phyloP scores from a whole-genome alignment of 768 basidiomycete genomes.

The Coprinellus aureogranulatus region DNA sequence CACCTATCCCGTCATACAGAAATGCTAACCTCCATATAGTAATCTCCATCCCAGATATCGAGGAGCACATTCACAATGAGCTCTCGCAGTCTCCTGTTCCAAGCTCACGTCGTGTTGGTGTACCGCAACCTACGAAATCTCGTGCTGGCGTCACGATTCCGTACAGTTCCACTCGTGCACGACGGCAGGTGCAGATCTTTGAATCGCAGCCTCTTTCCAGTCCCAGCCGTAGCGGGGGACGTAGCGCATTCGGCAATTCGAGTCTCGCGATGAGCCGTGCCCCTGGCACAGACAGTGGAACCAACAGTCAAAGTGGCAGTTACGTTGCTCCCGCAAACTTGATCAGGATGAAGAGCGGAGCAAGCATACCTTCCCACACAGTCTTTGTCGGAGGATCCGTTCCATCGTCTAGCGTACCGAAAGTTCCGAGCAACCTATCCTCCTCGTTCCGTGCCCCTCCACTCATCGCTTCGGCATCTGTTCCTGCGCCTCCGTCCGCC shows the following conservation, averaged over 20 bases:
- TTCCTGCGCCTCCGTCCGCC: slow-evolving; percentile 3
- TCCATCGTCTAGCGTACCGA: slow-evolving; percentile 39
- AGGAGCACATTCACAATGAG: slow-evolving; percentile 68
- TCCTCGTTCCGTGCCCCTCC: slow-evolving; percentile 14
- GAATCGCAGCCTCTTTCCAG: slow-evolving; percentile 77
- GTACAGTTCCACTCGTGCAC: slow-evolving; percentile 45
- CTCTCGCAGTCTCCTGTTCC: slow-evolving; percentile 66
- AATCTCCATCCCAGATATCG: slow-evolving; percentile 79
- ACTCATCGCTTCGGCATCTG: slow-evolving; percentile 5
- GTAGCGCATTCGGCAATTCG: slow-evolving; percentile 25
- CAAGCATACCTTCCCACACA: slow-evolving; percentile 18
- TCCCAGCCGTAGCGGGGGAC: slow-evolving; percentile 39
- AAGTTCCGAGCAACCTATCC: slow-evolving; percentile 38
- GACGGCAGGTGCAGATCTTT: slow-evolving; percentile 76
- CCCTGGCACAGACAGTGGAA: slow-evolving; percentile 32
- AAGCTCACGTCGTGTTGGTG: slow-evolving; percentile 76
- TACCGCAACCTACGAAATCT: slow-evolving; percentile 67
- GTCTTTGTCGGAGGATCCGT: slow-evolving; percentile 26
- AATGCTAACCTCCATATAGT: slow-evolving; percentile 46
- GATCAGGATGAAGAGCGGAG: slow-evolving; percentile 21
- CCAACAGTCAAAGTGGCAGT: slow-evolving; percentile 39
- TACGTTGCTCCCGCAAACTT: slow-evolving; percentile 43
- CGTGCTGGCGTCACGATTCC: slow-evolving; percentile 64
- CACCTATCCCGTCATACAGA: not conserved
- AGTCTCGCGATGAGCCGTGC: slow-evolving; percentile 28